Evolutionary conservation across 129 eudicot genomes (phyloP).

Genomic region (Flaveria bidentis): DNA sequence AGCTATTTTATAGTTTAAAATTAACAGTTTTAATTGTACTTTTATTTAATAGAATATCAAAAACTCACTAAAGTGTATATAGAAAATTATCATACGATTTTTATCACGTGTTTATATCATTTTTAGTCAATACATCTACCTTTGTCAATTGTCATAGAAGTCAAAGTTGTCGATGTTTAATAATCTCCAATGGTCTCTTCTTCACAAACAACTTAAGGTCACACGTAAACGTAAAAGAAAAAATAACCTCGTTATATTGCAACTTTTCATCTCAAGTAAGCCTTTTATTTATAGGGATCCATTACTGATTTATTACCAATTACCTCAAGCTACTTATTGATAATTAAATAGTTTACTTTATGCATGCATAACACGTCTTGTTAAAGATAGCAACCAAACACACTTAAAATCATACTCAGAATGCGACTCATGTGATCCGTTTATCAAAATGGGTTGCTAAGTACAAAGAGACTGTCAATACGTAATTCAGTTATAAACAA

Average conservation of each 20-base stretch:
- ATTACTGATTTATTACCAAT: too few relatives aligned
- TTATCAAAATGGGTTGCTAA: too few relatives aligned
- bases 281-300: not conserved
- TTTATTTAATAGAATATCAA: not conserved
- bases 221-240: not conserved
- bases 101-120: not conserved
- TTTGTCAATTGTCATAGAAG: not conserved
- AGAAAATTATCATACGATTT: not conserved
- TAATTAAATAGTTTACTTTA: too few relatives aligned
- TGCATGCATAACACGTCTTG: too few relatives aligned
- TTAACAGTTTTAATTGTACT: not conserved
- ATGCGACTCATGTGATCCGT: too few relatives aligned
- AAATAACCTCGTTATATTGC: not conserved
- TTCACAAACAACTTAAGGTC: not conserved
- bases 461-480: too few relatives aligned
- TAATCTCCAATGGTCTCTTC: not conserved
- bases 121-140: not conserved
- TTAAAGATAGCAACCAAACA: too few relatives aligned
- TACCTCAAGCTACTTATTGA: too few relatives aligned
- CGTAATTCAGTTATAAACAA: too few relatives aligned
- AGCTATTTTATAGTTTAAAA: not conserved
- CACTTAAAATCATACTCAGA: too few relatives aligned
- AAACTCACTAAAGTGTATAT: not conserved
- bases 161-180: conserved; percentile 1
- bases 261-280: not conserved